These are phyloP conservation scores for Septoria petroselini DNA, from an alignment of 2,329 filamentous ascomycete species.

Conservation along the genomic window DNA sequence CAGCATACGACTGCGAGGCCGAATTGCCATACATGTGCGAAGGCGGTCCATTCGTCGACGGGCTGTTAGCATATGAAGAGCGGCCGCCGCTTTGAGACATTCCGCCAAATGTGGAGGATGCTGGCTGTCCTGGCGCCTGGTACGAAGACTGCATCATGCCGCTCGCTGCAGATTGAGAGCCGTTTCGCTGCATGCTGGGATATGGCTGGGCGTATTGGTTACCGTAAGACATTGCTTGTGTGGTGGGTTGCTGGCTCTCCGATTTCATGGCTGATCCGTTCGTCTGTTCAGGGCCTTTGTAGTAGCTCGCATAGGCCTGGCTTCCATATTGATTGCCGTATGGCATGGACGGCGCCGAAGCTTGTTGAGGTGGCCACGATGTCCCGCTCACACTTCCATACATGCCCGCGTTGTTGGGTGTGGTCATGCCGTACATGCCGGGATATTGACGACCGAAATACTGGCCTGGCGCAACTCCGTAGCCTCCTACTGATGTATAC, in stretches of 20 bases:
- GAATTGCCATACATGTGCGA: constrained; percentile 31
- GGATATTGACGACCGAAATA: constrained; percentile 35
- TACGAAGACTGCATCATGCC: constrained; percentile 32
- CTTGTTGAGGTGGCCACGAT: constrained; percentile 30
- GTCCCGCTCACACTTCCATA: constrained; percentile 33
- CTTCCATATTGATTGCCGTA: constrained; percentile 32
- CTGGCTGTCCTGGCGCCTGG: constrained; percentile 30
- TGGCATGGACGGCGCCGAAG: constrained; percentile 25
- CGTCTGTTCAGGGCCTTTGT: constrained; percentile 29
- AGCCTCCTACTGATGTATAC: constrained; percentile 34
- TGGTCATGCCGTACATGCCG: constrained; percentile 32
- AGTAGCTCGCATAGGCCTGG: constrained; percentile 31
- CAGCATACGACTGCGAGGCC: constrained; percentile 30
- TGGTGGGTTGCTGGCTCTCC: constrained; percentile 26
- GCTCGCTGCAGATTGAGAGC: constrained; percentile 27
- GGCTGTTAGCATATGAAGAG: constrained; percentile 31
- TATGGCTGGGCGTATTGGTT: constrained; percentile 32
- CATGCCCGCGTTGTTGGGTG: constrained; percentile 27
- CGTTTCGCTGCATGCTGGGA: constrained; percentile 29
- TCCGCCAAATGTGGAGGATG: constrained; percentile 28
- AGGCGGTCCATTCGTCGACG: constrained; percentile 29
- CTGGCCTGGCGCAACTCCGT: constrained; percentile 34
- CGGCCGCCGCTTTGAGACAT: constrained; percentile 28
- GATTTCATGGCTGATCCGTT: constrained; percentile 29
- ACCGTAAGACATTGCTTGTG: constrained; percentile 32